These are phyloP conservation scores for Pachyrhizus erosus DNA, from an alignment of 306 rosid genomes.

Conservation along the genomic window DNA sequence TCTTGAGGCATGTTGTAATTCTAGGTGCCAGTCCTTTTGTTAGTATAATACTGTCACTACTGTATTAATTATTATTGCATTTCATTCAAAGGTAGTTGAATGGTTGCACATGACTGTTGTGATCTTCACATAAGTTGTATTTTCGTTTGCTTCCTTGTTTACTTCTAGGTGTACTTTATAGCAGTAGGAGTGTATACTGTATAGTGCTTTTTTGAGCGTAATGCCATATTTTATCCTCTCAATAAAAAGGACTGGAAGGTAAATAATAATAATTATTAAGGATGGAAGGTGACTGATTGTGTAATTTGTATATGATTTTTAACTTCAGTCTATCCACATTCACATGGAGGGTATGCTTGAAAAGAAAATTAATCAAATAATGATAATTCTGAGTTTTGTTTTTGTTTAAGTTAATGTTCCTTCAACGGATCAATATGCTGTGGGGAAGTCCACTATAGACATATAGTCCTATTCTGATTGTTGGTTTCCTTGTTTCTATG, in stretches of 20 bases:
- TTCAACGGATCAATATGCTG: neutral
- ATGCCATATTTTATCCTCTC: neutral
- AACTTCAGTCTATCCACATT: neutral
- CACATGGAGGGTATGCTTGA: neutral
- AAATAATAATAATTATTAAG: neutral
- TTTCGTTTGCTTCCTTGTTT: neutral
- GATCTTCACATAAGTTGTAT: neutral
- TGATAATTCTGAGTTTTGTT: neutral
- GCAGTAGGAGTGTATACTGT: neutral
- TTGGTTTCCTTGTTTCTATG: neutral
- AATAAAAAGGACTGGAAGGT: neutral
- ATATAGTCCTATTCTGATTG: neutral
- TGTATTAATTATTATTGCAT: neutral
- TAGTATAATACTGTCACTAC: neutral
- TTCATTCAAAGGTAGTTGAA: neutral
- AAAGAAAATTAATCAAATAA: constrained; percentile 8
- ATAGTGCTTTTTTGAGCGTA: neutral
- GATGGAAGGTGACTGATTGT: neutral
- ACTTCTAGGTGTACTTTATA: neutral
- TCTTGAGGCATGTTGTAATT: neutral
- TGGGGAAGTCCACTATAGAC: neutral
- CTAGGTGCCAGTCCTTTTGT: neutral
- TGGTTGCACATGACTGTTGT: neutral
- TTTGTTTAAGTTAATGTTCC: neutral
- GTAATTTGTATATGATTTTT: neutral